Base-by-base conservation (phyloP, 192 early-diverging fungal species). In the Backusella australiensis region DNA sequence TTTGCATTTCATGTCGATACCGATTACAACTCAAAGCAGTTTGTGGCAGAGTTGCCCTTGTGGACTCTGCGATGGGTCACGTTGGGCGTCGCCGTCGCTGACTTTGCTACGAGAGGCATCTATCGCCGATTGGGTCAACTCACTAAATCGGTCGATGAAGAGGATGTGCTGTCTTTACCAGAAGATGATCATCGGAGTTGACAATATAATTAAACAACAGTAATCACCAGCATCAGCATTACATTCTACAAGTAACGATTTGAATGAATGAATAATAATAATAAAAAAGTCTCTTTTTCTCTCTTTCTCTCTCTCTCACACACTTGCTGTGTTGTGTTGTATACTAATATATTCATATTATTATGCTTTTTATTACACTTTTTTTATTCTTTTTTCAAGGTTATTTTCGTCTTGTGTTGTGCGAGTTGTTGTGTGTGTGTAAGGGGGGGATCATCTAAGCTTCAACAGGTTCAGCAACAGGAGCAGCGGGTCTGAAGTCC, bases 61-160 rank as follows among this genome's bases (percentile, higher is more conserved):
- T 89, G 86, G 86, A 82, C 81, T 0, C 53, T 89, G 36, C 77
- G 88, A 26, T 89, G 86, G 86, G 79, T 86, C n/a, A 89, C 87
- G 7, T 76, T 89, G 8, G 85, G 86, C 19, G 82, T 89, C 9
- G 88, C 88, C 0, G 84, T 89, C 34, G 81, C 80, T 8, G 85
- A 86, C 75, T 81, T 89, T 59, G 74, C 69, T 0, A 56, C 72
- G 3, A 29, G 77, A 21, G 72, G 72, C 2, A 69, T 83, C 11
- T 83, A 83, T 69, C 73, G 69, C 12, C 78, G 78, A 69, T 35
- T 83, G 12, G 41, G 65, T 8, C 35, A 73, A 19, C 34, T 66
- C 8, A 72, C 56, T 17, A 66, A 72, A 39, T 73, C 74, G 19
- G 71, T 83, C 6, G 79, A 80, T 44, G 69, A 78, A 26, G 82